phyloP scores from a whole-genome alignment of 179 eudicot species.

The Beta lomatogona region DNA sequence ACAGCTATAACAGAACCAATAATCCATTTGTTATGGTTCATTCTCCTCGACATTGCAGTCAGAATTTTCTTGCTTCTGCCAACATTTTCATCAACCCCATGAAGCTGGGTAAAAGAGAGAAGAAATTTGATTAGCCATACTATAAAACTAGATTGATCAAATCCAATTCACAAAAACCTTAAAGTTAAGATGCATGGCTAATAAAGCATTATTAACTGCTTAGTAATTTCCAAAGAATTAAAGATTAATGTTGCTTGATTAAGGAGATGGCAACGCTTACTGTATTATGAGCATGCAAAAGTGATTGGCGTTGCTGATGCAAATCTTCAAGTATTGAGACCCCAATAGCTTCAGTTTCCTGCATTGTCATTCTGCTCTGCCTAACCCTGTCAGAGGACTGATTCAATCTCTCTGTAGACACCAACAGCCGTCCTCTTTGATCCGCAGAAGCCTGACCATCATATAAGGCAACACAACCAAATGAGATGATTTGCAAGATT shows the following conservation, averaged over 20 bases:
- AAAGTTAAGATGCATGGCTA: not conserved
- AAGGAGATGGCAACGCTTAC: conserved; percentile 32
- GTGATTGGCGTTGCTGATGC: conserved; percentile 63
- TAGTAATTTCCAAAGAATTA: not conserved
- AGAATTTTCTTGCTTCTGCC: conserved; percentile 57
- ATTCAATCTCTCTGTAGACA: conserved; percentile 63
- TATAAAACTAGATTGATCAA: not conserved
- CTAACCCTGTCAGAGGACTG: conserved; percentile 52
- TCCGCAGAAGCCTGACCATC: conserved; percentile 54
- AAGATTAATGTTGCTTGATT: not conserved
- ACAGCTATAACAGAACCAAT: conserved; percentile 44
- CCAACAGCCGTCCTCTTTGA: conserved; percentile 54
- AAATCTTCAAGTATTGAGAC: conserved; percentile 69
- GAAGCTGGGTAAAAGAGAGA: conserved; percentile 40
- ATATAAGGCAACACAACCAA: not conserved
- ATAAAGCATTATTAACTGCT: not conserved
- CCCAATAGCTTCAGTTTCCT: conserved; percentile 66
- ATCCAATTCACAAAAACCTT: not conserved
- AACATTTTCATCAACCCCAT: conserved; percentile 65
- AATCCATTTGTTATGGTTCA: conserved; percentile 58
- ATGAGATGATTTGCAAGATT: not conserved
- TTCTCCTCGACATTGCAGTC: conserved; percentile 54
- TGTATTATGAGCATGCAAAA: conserved; percentile 56
- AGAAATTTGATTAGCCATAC: not conserved
- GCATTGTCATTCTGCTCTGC: conserved; percentile 60